A percentile compares a stretch with the other conserved stretches of the same genome.
These are phyloP conservation scores for Candida sp. DNA, from an alignment of 1,139 yeast species.

Conservation along the genomic window DNA sequence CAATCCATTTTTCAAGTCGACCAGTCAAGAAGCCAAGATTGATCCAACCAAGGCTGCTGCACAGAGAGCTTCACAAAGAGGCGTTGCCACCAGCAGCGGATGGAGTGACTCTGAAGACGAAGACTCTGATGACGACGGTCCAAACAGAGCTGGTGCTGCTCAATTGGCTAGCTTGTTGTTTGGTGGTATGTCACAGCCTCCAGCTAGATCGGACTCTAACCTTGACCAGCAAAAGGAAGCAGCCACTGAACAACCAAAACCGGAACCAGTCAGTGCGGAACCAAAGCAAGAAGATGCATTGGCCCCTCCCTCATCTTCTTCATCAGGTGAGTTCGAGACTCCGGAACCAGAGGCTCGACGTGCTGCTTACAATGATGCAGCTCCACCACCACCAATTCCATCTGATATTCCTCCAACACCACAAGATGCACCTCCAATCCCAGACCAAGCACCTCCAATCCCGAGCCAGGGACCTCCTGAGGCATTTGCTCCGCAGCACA, in stretches of 20 bases:
- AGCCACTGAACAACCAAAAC: constrained; percentile 17
- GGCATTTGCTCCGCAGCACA: too few species aligned
- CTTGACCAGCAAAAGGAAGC: constrained; percentile 9
- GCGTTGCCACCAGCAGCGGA: constrained; percentile 51
- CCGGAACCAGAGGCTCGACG: constrained; percentile 9
- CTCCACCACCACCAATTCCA: constrained; percentile 6
- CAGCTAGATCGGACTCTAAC: constrained; percentile 21
- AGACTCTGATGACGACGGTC: constrained; percentile 49
- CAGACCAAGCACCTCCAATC: constrained; percentile 4
- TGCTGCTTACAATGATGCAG: background rate
- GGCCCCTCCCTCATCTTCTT: constrained; percentile 9
- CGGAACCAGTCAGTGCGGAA: constrained; percentile 4
- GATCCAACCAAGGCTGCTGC: constrained; percentile 63
- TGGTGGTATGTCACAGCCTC: constrained; percentile 63
- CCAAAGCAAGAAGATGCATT: background rate
- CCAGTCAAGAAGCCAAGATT: constrained; percentile 34
- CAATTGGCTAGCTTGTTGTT: constrained; percentile 64
- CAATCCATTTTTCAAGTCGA: constrained; percentile 56
- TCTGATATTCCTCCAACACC: background rate
- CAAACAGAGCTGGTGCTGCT: constrained; percentile 61
- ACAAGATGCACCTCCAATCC: background rate
- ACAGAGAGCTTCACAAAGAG: constrained; percentile 70
- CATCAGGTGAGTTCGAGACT: constrained; percentile 12
- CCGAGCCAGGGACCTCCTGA: constrained; percentile 5
- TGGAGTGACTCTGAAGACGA: constrained; percentile 70